phyloP scores from a whole-genome alignment of 345 rosid species.

The Arabidopsis arenosa region DNA sequence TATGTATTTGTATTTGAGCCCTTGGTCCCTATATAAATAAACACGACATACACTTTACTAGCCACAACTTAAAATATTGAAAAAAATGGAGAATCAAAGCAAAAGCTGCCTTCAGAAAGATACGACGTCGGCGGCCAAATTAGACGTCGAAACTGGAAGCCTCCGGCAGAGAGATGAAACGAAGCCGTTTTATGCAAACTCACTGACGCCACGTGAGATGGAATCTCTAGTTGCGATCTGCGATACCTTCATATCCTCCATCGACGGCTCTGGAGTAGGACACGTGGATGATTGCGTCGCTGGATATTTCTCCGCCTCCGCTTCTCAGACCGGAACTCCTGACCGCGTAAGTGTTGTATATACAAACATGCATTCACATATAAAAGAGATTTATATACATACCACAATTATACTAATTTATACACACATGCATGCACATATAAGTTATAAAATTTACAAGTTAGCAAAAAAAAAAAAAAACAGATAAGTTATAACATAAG shows the following conservation, averaged over 20 bases:
- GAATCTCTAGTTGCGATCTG: conserved; percentile 72
- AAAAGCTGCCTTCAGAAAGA: conserved; percentile 19
- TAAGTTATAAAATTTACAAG: no score
- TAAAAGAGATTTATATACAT: neutral
- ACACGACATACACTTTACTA: conserved; percentile 7
- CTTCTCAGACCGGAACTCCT: conserved; percentile 78
- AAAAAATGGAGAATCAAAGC: conserved; percentile 7
- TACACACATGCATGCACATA: conserved; percentile 24
- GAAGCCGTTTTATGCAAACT: conserved; percentile 49
- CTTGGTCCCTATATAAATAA: conserved; percentile 29
- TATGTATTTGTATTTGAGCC: neutral
- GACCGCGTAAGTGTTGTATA: conserved; percentile 52
- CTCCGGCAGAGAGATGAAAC: conserved; percentile 27
- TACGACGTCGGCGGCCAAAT: neutral
- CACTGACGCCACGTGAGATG: conserved; percentile 63
- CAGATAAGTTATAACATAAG: neutral
- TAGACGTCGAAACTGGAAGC: conserved; percentile 15
- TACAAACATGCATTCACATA: conserved; percentile 22
- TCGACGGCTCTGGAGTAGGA: conserved; percentile 29
- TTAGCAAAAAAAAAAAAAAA: no score
- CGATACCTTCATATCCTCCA: conserved; percentile 70
- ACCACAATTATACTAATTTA: neutral
- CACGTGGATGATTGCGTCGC: conserved; percentile 40
- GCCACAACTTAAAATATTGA: conserved; percentile 4
- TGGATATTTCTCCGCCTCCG: conserved; percentile 57